Base-by-base conservation (phyloP, 2,329 filamentous ascomycete genomes). In the Microthyrium microscopicum region DNA sequence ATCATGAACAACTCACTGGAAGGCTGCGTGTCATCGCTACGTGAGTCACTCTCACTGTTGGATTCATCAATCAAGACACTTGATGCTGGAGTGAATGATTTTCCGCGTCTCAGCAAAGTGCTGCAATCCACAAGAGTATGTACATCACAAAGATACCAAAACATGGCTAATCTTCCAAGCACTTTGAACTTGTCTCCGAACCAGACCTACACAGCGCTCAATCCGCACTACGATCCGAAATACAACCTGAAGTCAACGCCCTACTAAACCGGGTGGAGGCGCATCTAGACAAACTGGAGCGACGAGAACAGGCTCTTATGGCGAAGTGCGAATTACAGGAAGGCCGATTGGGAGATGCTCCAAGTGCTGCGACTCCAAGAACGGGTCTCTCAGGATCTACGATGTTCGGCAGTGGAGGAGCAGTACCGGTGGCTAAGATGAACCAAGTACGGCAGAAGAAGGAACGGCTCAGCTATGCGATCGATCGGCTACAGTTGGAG, bases 121-220 rank as follows among this genome's bases (percentile, higher is more conserved):
- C 58, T 77, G 2, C 68, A 73, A 44, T 72, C 70, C 5, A 73
- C 68, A 34, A 49, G 70, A 42, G 70, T 74, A 61, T 31, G 61
- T 42, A 31, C 22, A 18, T 21, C 8, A 17, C 12, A n/a, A 5
- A 27, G 5, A 13, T 7, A 5, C 26, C 21, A 18, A 15, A 16
- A 2, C 5, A 18, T 17, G 19, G n/a, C 30, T 21, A 20, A 22
- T 13, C 18, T 18, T 17, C 22, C 36, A 45, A 91, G 77, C 85
- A 93, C 59, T 94, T 92, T 57, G 85, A 94, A 54, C 73, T 93
- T 26, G 80, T 93, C 44, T 81, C 84, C 12, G 82, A 92, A 51
- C 72, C 78, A 9, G 80, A 80, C 33, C 71, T 94, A 28, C 74
- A 76, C 40, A 69, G 77, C 41, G 85, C 85, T 20, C 85, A 94